phyloP scores from a whole-genome alignment of 768 basidiomycete genomes.

The Pisolithus microcarpus region DNA sequence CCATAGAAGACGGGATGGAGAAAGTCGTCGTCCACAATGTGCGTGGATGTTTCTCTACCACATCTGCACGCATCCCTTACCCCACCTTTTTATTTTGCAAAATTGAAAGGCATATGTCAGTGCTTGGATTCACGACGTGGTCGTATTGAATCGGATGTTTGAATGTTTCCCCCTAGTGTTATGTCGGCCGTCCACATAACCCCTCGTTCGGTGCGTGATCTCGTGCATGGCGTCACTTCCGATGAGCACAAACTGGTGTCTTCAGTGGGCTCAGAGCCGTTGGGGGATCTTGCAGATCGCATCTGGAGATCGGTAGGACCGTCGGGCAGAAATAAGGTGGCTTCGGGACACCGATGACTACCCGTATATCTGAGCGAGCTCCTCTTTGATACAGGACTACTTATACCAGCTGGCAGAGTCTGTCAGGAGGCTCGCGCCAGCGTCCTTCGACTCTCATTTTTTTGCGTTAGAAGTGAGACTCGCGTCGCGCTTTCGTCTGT shows the following conservation, averaged over 20 bases:
- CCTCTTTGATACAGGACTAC: constrained; percentile 25
- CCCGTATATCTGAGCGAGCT: not conserved
- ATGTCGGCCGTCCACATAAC: constrained; percentile 82
- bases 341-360: too few species aligned
- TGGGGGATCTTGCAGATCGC: constrained; percentile 55
- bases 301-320: constrained; percentile 79
- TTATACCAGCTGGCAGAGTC: too few species aligned
- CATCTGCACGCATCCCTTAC: not conserved
- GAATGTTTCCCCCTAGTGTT: constrained; percentile 45
- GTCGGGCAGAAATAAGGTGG: constrained; percentile 84
- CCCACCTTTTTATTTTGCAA: not conserved
- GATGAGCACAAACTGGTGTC: not conserved
- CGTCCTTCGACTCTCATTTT: constrained; percentile 70
- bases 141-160: too few species aligned
- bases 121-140: too few species aligned
- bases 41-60: constrained; percentile 10
- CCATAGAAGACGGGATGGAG: constrained; percentile 43
- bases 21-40: constrained; percentile 51
- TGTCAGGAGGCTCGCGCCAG: constrained; percentile 63
- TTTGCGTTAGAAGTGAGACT: constrained; percentile 63
- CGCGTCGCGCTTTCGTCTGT: not conserved
- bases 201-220: constrained; percentile 71
- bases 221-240: not conserved
- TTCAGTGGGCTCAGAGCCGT: constrained; percentile 75
- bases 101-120: too few species aligned